phyloP scores from a whole-genome alignment of 495 filamentous ascomycete genomes.

The Aspergillus affinis region DNA sequence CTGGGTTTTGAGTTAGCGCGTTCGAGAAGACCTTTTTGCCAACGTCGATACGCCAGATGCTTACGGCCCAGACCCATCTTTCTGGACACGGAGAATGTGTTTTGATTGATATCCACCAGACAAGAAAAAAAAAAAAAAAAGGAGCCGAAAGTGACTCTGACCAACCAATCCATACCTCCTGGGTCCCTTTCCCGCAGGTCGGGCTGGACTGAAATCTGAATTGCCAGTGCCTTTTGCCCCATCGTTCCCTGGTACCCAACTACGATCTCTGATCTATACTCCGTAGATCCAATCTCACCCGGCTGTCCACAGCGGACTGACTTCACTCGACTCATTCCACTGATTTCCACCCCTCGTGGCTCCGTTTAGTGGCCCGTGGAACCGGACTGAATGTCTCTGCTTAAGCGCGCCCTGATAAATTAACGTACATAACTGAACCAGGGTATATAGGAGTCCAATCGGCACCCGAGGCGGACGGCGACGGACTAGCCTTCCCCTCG shows the following conservation, averaged over 20 bases:
- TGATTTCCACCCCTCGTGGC: neutral
- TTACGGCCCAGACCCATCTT: neutral
- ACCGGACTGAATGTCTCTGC: slow-evolving; percentile 1
- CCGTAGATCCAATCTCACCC: neutral
- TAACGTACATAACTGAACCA: neutral
- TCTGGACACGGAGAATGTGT: slow-evolving; percentile 3
- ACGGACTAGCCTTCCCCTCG: neutral
- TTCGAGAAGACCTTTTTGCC: neutral
- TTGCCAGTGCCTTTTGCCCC: slow-evolving; percentile 3
- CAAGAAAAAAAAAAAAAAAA: neutral
- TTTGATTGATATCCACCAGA: slow-evolving; percentile 5
- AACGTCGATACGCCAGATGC: slow-evolving; percentile 3
- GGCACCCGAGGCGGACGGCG: slow-evolving; percentile 3
- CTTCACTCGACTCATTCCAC: neutral
- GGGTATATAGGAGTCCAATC: slow-evolving; percentile 5
- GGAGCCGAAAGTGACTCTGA: neutral
- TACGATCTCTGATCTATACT: slow-evolving; percentile 10
- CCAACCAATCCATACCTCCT: neutral
- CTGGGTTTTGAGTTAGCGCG: neutral
- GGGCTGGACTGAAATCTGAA: slow-evolving; percentile 6
- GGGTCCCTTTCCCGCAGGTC: neutral
- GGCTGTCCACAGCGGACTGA: neutral
- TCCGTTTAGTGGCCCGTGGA: neutral
- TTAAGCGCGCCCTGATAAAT: slow-evolving; percentile 5
- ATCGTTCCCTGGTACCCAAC: slow-evolving; percentile 10